Percentiles rank a stretch among this genome's conserved stretches.
These are phyloP conservation scores for Vitis riparia DNA, from an alignment of 164 flowering plant species.

Conservation along the genomic window DNA sequence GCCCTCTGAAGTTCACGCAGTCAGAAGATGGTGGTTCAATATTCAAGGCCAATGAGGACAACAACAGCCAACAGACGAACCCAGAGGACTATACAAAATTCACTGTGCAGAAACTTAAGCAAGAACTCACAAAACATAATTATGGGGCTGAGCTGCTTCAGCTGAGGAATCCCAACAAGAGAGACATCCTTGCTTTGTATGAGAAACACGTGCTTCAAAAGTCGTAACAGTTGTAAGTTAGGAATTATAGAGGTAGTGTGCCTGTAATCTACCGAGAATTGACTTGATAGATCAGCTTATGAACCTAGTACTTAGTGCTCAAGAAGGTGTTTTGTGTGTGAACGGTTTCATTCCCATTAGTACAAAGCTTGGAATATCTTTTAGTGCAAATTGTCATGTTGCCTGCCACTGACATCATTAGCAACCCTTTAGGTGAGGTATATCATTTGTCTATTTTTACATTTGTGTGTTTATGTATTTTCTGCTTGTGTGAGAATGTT, in stretches of 20 bases:
- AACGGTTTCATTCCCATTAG: background rate
- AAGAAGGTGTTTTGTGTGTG: background rate
- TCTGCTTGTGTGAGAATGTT: background rate
- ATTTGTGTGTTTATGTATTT: background rate
- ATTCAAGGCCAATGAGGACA: constrained; percentile 52
- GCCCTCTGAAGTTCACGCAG: constrained; percentile 49
- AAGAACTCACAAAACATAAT: constrained; percentile 84
- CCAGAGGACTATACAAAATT: constrained; percentile 78
- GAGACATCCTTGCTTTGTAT: constrained; percentile 72
- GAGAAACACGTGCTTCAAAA: constrained; percentile 66
- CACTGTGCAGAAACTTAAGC: constrained; percentile 75
- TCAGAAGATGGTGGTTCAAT: constrained; percentile 86
- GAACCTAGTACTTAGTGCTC: background rate
- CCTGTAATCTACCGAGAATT: constrained; percentile 4
- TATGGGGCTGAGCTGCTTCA: constrained; percentile 82
- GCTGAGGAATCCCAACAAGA: constrained; percentile 72
- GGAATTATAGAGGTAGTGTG: constrained; percentile 22
- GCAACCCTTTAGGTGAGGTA: background rate
- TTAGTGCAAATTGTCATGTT: background rate
- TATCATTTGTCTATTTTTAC: background rate
- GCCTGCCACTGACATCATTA: background rate
- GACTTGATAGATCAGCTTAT: constrained; percentile 6
- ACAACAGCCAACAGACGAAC: constrained; percentile 47
- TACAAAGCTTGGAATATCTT: background rate
- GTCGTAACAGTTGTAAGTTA: constrained; percentile 18